Percentiles rank a stretch among this genome's conserved stretches.
phyloP scores from a whole-genome alignment of 805 yeast species.

The Cyberlindnera veronae region DNA sequence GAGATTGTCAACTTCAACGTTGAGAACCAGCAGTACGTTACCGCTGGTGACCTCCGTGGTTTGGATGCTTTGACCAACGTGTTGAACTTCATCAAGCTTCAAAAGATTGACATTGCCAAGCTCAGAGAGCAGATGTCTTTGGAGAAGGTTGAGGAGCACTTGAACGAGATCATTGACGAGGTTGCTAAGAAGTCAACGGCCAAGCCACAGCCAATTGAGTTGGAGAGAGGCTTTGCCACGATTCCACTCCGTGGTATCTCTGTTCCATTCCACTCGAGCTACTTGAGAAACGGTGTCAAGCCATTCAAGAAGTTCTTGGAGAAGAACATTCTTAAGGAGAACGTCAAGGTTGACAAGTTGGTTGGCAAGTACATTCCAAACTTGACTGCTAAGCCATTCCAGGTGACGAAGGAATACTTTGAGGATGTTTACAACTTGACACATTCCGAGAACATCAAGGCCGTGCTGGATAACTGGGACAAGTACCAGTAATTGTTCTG shows the following conservation, averaged over 20 bases:
- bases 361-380: conserved; percentile 97
- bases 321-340: conserved; percentile 92
- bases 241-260: conserved; percentile 98
- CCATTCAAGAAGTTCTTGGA: conserved; percentile 97
- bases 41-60: conserved; percentile 97
- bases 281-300: conserved; percentile 96
- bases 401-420: conserved; percentile 94
- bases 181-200: conserved; percentile 76
- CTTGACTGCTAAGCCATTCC: conserved; percentile 96
- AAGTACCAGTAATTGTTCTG: conserved; percentile 44
- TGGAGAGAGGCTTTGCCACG: conserved; percentile 97
- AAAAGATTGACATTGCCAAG: conserved; percentile 90
- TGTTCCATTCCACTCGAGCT: conserved; percentile 99
- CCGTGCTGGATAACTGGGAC: conserved; percentile 94
- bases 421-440: conserved; percentile 93
- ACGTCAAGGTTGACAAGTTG: conserved; percentile 91
- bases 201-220: conserved; percentile 94
- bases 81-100: conserved; percentile 86
- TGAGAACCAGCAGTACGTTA: conserved; percentile 96
- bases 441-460: conserved; percentile 84
- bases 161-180: conserved; percentile 83
- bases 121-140: conserved; percentile 77
- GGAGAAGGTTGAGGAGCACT: conserved; percentile 85
- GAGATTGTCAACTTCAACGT: conserved; percentile 98
- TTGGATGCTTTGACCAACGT: conserved; percentile 92